Percentiles rank a stretch among this genome's conserved stretches.
These are phyloP conservation scores for Linnemannia hyalina DNA, from an alignment of 192 early-diverging fungal species.

Conservation along the genomic window DNA sequence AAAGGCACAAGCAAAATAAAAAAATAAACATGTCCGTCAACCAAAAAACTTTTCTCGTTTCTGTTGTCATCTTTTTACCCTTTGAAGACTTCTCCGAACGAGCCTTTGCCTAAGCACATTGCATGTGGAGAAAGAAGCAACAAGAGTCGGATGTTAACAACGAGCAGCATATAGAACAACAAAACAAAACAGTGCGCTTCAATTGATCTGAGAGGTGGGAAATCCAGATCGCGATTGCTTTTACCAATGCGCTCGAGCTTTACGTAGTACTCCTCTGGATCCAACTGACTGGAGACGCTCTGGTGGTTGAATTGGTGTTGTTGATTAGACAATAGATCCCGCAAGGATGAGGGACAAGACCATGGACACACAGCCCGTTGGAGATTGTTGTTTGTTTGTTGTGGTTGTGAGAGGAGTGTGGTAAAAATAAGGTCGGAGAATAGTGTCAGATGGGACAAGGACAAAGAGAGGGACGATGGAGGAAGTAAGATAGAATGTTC, in stretches of 20 bases:
- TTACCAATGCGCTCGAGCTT: constrained; percentile 79
- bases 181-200: neutral
- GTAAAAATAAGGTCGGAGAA: neutral
- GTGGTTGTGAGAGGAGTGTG: neutral
- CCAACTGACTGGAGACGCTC: constrained; percentile 60
- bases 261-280: constrained; percentile 75
- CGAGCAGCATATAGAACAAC: neutral
- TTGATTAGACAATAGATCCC: neutral
- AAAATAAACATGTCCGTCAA: neutral
- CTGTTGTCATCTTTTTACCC: constrained; percentile 66
- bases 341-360: neutral
- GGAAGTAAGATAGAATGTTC: neutral
- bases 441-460: neutral
- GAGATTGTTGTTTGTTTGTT: neutral
- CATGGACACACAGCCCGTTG: neutral
- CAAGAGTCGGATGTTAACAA: neutral
- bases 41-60: too few species aligned
- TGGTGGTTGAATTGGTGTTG: constrained; percentile 1
- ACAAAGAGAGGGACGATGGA: neutral
- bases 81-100: constrained; percentile 88
- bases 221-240: neutral
- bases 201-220: neutral
- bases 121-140: constrained; percentile 20
- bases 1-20: constrained; percentile 13
- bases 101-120: constrained; percentile 69